Conservation (phyloP, 495 filamentous ascomycete genomes). For the Podospora sp. region DNA sequence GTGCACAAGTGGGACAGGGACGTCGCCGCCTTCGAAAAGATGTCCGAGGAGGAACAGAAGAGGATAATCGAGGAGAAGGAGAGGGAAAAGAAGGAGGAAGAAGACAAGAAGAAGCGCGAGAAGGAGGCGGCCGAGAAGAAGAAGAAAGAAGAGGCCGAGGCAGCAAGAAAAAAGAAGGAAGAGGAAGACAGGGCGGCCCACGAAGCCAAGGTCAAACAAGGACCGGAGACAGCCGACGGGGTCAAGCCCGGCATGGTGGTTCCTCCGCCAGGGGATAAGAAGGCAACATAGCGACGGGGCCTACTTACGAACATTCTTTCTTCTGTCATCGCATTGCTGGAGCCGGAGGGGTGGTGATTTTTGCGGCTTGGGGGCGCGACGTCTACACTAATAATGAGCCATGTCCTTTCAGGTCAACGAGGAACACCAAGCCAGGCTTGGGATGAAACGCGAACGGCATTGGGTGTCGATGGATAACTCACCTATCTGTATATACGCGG, state of each 20-base stretch:
- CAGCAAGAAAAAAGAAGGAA: constrained; percentile 26
- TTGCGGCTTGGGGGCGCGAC: background rate
- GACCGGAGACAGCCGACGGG: constrained; percentile 10
- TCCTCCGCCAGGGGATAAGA: background rate
- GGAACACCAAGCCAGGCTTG: constrained; percentile 9
- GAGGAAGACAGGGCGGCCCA: constrained; percentile 25
- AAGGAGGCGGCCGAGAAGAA: constrained; percentile 33
- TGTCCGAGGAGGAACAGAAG: constrained; percentile 51
- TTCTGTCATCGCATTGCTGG: constrained; percentile 23
- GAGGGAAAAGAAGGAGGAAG: constrained; percentile 30
- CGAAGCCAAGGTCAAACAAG: constrained; percentile 27
- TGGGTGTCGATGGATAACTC: constrained; percentile 16
- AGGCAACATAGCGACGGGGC: constrained; percentile 22
- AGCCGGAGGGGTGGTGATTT: constrained; percentile 13
- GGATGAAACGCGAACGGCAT: constrained; percentile 7
- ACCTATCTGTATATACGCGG: constrained; percentile 20
- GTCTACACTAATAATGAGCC: constrained; percentile 23
- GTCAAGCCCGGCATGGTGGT: constrained; percentile 19
- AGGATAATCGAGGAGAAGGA: constrained; percentile 49
- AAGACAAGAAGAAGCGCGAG: constrained; percentile 30
- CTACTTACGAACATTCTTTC: background rate
- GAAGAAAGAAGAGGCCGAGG: constrained; percentile 31
- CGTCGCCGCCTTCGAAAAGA: constrained; percentile 49
- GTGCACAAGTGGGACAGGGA: constrained; percentile 60
- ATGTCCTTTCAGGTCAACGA: constrained; percentile 20